Evolutionary conservation across 1,139 yeast genomes (phyloP).

Genomic region (Kurtzmaniella quercitrusa): DNA sequence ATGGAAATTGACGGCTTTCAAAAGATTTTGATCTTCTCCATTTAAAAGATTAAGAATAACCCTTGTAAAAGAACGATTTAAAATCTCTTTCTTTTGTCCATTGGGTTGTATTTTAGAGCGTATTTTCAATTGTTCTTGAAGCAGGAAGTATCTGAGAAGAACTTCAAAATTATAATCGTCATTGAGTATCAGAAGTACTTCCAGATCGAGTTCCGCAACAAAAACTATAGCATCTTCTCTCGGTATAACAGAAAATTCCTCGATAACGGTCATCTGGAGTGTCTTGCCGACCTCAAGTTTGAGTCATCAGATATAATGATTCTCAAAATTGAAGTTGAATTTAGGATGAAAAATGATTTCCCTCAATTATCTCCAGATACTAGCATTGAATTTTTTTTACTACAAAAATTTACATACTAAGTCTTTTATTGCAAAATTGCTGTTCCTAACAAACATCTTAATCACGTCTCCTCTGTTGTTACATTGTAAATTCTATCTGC

Average conservation of each 20-base stretch:
- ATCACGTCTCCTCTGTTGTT: conserved; percentile 5
- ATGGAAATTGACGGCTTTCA: conserved; percentile 14
- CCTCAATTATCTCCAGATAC: no score
- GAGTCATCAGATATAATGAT: no score
- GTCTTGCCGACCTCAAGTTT: no score
- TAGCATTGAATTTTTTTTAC: no score
- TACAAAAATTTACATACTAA: no score
- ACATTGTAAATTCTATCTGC: conserved; percentile 9
- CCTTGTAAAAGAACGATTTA: conserved; percentile 22
- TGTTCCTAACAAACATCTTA: no score
- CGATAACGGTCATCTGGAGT: no score
- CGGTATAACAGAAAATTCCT: no score
- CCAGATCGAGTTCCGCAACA: not conserved
- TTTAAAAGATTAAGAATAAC: conserved; percentile 23
- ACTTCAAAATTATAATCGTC: conserved; percentile 37
- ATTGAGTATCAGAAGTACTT: conserved; percentile 15
- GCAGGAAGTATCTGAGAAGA: conserved; percentile 31
- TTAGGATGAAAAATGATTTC: no score
- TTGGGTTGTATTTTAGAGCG: conserved; percentile 19
- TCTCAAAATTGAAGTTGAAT: no score
- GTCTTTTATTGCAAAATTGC: no score
- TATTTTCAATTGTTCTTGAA: conserved; percentile 29
- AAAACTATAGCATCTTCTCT: conserved; percentile 4
- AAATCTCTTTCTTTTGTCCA: conserved; percentile 13
- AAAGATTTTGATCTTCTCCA: conserved; percentile 24